Evolutionary conservation across 441 rosid species (phyloP).

Genomic region (Erodium chrysanthum): DNA sequence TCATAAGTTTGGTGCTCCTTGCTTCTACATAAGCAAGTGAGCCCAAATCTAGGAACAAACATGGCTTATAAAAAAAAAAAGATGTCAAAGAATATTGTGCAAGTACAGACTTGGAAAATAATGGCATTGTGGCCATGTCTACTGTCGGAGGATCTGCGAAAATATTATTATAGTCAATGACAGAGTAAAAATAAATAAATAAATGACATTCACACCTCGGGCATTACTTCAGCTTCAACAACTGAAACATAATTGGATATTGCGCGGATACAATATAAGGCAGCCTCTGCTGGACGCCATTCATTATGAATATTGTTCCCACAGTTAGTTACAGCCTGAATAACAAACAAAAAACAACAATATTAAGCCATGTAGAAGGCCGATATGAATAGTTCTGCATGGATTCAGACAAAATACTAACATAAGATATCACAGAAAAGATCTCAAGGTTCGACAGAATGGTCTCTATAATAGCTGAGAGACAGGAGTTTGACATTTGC

Average conservation of each 20-base stretch:
- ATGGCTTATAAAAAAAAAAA: too few species aligned
- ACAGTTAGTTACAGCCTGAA: constrained; percentile 60
- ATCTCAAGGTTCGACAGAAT: not conserved
- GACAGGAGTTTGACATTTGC: not conserved
- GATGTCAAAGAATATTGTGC: too few species aligned
- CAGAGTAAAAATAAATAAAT: not conserved
- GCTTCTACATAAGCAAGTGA: too few species aligned
- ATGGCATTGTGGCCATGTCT: not conserved
- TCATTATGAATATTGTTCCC: constrained; percentile 48
- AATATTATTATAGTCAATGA: not conserved
- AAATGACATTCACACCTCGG: constrained; percentile 47
- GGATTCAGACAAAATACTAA: not conserved
- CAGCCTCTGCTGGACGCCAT: constrained; percentile 98
- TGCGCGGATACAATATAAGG: constrained; percentile 88
- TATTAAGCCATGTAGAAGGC: constrained; percentile 5
- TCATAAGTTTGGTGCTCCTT: too few species aligned
- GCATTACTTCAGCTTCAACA: constrained; percentile 82
- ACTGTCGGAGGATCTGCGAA: constrained; percentile 5
- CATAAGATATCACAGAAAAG: not conserved
- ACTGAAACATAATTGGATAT: constrained; percentile 76
- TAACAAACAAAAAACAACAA: constrained; percentile 3
- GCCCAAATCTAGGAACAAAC: too few species aligned
- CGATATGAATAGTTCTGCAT: not conserved
- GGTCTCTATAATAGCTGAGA: not conserved
- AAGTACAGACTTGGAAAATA: not conserved